A percentile compares a stretch with the other conserved stretches of the same genome.
Evolutionary conservation across 176 grass and related monocot genomes (phyloP).

Genomic region (Triticum turgidum): DNA sequence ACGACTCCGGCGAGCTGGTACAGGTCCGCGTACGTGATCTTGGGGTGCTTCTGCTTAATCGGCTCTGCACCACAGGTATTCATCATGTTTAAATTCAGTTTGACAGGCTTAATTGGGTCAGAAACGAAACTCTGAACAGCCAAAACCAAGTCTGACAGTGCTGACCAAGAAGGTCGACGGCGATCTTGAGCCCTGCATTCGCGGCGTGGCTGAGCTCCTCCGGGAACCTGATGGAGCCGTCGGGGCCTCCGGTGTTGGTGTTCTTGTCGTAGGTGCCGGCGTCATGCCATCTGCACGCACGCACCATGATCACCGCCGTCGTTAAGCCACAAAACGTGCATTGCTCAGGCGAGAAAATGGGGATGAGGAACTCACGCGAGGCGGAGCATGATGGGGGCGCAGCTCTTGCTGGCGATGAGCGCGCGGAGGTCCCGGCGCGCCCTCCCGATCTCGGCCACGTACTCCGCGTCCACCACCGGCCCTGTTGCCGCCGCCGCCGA

Average conservation of each 20-base stretch:
- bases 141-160: not conserved
- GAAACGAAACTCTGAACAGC: not conserved
- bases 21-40: constrained; percentile 72
- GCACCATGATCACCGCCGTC: not conserved
- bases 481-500: constrained; percentile 6
- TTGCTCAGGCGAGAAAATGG: not conserved
- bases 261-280: constrained; percentile 65
- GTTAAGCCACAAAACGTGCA: no score
- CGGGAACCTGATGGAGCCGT: constrained; percentile 52
- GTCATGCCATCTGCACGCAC: constrained; percentile 58
- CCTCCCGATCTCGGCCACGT: constrained; percentile 49
- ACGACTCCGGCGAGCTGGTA: constrained; percentile 81
- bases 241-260: constrained; percentile 61
- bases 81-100: not conserved
- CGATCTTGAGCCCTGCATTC: constrained; percentile 66
- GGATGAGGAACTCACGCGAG: constrained; percentile 33
- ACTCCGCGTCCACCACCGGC: constrained; percentile 46
- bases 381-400: constrained; percentile 65
- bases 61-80: constrained; percentile 40
- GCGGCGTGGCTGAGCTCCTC: constrained; percentile 49
- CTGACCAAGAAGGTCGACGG: constrained; percentile 64
- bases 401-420: constrained; percentile 53
- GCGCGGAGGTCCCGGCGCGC: constrained; percentile 57
- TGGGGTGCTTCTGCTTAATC: constrained; percentile 58
- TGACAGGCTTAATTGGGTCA: not conserved